These are phyloP conservation scores for Collariella sp. DNA, from an alignment of 495 filamentous ascomycete species.

Conservation along the genomic window DNA sequence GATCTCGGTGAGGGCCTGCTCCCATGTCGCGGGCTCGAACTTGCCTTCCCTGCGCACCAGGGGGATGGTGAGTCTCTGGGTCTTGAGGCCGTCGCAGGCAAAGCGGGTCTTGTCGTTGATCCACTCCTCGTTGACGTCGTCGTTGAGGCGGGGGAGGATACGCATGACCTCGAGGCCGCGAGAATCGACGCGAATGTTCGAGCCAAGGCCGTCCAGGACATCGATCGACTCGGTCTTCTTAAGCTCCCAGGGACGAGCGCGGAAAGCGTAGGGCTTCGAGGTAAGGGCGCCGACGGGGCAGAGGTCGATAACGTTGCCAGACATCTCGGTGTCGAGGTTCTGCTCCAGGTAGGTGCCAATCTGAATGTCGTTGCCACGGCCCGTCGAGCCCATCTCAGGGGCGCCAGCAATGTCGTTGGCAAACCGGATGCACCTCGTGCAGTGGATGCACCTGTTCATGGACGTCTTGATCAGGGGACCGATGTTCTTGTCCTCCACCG, in stretches of 20 bases:
- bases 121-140: slow-evolving; percentile 99
- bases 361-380: slow-evolving; percentile 92
- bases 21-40: slow-evolving; percentile 87
- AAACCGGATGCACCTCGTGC: slow-evolving; percentile 94
- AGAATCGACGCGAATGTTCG: slow-evolving; percentile 86
- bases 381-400: slow-evolving; percentile 85
- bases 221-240: slow-evolving; percentile 90
- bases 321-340: slow-evolving; percentile 85
- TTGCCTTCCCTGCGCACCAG: slow-evolving; percentile 79
- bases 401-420: slow-evolving; percentile 96
- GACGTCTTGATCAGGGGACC: slow-evolving; percentile 98
- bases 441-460: slow-evolving; percentile 99
- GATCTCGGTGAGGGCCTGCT: slow-evolving; percentile 84
- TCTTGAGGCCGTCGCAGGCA: slow-evolving; percentile 94
- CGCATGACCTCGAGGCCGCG: slow-evolving; percentile 96
- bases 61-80: slow-evolving; percentile 86
- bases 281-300: slow-evolving; percentile 95
- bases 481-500: slow-evolving; percentile 98
- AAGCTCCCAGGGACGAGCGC: slow-evolving; percentile 91
- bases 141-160: slow-evolving; percentile 82
- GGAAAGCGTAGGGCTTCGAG: slow-evolving; percentile 96
- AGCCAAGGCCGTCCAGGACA: slow-evolving; percentile 85
- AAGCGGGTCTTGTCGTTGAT: slow-evolving; percentile 98
- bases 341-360: slow-evolving; percentile 96
- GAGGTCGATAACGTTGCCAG: slow-evolving; percentile 94